These are phyloP conservation scores for Cyberlindnera subsufficiens DNA, from an alignment of 805 yeast species.

Conservation along the genomic window DNA sequence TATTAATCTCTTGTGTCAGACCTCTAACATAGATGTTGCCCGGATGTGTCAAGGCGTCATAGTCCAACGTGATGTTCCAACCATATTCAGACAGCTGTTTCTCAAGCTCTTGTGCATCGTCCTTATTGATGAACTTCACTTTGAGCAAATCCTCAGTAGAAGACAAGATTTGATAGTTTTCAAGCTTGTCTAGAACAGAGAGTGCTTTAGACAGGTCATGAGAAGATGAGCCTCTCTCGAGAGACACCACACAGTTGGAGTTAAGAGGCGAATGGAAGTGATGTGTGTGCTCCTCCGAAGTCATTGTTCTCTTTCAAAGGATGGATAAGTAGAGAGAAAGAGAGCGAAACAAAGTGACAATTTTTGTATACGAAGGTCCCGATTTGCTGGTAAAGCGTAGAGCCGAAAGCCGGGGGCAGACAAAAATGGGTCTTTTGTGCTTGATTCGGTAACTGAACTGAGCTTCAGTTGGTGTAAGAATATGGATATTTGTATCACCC, in stretches of 20 bases:
- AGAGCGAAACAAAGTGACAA: not conserved
- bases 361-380: no score
- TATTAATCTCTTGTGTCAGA: constrained; percentile 31
- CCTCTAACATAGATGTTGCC: constrained; percentile 52
- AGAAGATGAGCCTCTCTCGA: constrained; percentile 1
- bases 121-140: constrained; percentile 17
- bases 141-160: constrained; percentile 3
- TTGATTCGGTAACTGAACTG: no score
- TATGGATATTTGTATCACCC: no score
- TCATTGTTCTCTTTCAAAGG: constrained; percentile 2
- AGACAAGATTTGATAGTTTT: constrained; percentile 7
- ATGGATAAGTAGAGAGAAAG: no score
- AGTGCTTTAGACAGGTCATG: not conserved
- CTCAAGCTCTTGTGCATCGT: constrained; percentile 10
- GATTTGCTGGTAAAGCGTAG: no score
- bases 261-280: constrained; percentile 19
- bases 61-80: constrained; percentile 15
- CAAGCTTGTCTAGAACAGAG: constrained; percentile 2
- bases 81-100: not conserved
- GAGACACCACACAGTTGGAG: constrained; percentile 20
- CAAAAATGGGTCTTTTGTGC: no score
- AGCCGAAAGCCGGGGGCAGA: no score
- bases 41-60: constrained; percentile 40
- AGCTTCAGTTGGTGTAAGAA: no score
- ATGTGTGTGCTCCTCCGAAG: not conserved